Base-by-base conservation (phyloP, 306 rosid species). In the Casuarina equisetifolia region DNA sequence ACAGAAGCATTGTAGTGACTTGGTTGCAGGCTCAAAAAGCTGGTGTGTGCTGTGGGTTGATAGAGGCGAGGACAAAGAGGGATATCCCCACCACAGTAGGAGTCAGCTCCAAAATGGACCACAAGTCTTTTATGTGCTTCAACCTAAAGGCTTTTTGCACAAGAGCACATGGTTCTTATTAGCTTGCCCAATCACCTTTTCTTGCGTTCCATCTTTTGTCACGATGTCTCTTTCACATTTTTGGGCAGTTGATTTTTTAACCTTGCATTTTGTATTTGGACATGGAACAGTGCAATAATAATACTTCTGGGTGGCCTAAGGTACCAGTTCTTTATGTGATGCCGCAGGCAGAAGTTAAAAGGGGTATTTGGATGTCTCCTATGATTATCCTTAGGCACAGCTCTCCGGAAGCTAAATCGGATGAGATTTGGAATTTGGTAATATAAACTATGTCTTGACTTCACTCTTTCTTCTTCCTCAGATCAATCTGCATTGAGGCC, bases 271-370 rank as follows among this genome's bases (percentile, higher is more conserved):
- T 52, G 11, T 42, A 16, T 10, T 17, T 61, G 36, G 63, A 51
- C 25, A 51, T 78, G 86, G 86, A 74, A 83, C 89, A 86, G 81
- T 17, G 16, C 8, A 74, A 17, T 17, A 3, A 5, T n/a, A 17
- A 52, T 6, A 9, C 35, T 54, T 54, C 61, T 54, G 55, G 2
- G n/a, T 2, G 5, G 2, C 49, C 49, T 8, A 45, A 25, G 32
- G 32, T 25, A 25, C 32, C 32, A 0, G 32, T 25, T 25, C 32
- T 25, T 25, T 25, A 25, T 25, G 32, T 25, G 15, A 11, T 49
- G 15, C 55, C 55, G 32, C 0, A 25, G 3, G 5, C 2, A 32
- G 40, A 59, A 35, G 38, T 11, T 32, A 25, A 32, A 59, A 32
- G 66, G 36, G 25, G 66, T 9, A 32, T 59, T 59, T 59, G 36